A percentile compares a stretch with the other conserved stretches of the same genome.
phyloP scores from a whole-genome alignment of 805 yeast genomes.

The Myxozyma sirexii region DNA sequence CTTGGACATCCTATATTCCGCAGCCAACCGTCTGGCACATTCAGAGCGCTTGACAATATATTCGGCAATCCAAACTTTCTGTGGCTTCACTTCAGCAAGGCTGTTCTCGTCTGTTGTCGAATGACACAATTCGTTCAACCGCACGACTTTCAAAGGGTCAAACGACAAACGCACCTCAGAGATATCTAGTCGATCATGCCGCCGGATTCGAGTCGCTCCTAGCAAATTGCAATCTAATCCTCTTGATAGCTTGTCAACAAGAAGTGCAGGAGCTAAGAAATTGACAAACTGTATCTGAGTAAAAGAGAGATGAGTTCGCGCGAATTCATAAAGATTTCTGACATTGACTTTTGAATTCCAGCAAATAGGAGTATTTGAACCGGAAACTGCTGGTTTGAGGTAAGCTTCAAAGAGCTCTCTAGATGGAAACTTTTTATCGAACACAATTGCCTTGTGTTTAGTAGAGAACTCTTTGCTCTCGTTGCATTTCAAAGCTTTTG shows the following conservation, averaged over 20 bases:
- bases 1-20: not conserved
- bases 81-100: not conserved
- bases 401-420: constrained; percentile 20
- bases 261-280: constrained; percentile 10
- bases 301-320: not conserved
- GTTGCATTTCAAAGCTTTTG: constrained; percentile 18
- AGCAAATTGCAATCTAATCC: not conserved
- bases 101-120: not conserved
- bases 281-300: not conserved
- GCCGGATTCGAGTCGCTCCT: not conserved
- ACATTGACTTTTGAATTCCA: constrained; percentile 1
- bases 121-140: not conserved
- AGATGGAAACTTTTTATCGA: constrained; percentile 32
- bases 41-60: constrained; percentile 1
- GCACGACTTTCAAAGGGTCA: not conserved
- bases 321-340: not conserved
- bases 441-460: constrained; percentile 18
- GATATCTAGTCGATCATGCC: not conserved
- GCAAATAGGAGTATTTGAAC: not conserved
- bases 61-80: not conserved
- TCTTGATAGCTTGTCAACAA: not conserved
- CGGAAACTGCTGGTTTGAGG: constrained; percentile 20
- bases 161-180: not conserved
- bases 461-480: constrained; percentile 11
- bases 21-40: not conserved